Evolutionary conservation across 495 filamentous ascomycete species (phyloP), one percentile per base, ranked within the genome.

Genomic region (Xylaria longipes): DNA sequence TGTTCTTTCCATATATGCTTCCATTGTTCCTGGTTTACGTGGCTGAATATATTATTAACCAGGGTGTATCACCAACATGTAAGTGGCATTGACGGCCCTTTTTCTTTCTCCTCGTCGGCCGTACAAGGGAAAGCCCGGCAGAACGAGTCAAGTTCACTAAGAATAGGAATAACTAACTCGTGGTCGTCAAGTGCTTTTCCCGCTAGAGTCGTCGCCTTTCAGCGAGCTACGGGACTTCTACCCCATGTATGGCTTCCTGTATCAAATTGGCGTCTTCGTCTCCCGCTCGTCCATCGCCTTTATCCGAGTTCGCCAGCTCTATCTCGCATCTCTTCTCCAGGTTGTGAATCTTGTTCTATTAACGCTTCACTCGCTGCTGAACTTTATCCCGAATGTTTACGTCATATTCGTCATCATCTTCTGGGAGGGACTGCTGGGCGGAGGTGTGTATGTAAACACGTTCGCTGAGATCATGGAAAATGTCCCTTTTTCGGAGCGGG

Each of bases 31-130:
- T 99, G 31, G 96, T 99, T 67, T 99, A 97, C 78, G 87, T 97
- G 48, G 93, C 94, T 65, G 96, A 99, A 84, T 98, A 98, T 79
- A 95, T 93, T 71, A 97, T 98, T 81, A 98, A 98, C 82, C 94
- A 96, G 82, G 94, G 94, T 48, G 92, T 99, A 46, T 85, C 92
- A 0, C 96, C 95, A 0, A 97, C 93, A 0, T 85, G 68, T 70
- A 70, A 70, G 68, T 70, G n/a, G 31, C 9, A 17, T 48, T 22
- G 1, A 1, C 12, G 6, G 31, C 7, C 14, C 14, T 61, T 57
- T 35, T 29, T 14, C 43, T 69, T 67, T 65, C 46, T 5, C 29
- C 9, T 7, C 2, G 1, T 52, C 8, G 41, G 12, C 41, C 41
- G 41, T 45, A 5, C 41, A 17, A 45, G 9, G 5, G 41, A 45